Percentiles rank a stretch among this genome's conserved stretches.
phyloP scores from a whole-genome alignment of 2,329 filamentous ascomycete species.

The Purpureocillium takamizusanense region DNA sequence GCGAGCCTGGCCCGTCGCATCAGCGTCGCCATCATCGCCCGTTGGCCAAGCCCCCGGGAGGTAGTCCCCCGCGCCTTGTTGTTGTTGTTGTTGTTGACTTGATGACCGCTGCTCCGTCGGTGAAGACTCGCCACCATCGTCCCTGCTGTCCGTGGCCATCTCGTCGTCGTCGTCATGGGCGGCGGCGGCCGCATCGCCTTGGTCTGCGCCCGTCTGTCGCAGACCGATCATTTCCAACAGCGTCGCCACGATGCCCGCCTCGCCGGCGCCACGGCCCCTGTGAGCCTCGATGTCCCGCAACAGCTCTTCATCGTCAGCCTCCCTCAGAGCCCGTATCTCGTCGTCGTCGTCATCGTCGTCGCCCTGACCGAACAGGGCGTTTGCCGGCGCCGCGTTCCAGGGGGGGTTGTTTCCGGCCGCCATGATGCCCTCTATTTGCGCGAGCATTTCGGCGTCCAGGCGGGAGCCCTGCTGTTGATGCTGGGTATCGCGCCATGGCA shows the following conservation, averaged over 20 bases:
- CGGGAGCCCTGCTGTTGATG: conserved; percentile 9
- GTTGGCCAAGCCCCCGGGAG: conserved; percentile 26
- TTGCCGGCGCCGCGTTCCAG: conserved; percentile 8
- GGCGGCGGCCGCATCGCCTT: conserved; percentile 3
- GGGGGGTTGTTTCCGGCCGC: too few species aligned
- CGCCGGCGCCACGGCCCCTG: conserved; percentile 12
- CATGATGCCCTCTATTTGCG: conserved; percentile 18
- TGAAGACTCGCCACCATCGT: conserved; percentile 5
- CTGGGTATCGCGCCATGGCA: conserved; percentile 28
- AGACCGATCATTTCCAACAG: conserved; percentile 17
- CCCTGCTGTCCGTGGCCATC: conserved; percentile 7
- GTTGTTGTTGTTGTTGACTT: conserved; percentile 1
- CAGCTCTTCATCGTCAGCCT: conserved; percentile 21
- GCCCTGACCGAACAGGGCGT: neutral
- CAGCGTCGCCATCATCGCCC: conserved; percentile 10
- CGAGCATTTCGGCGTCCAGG: conserved; percentile 13
- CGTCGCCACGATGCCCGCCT: conserved; percentile 16
- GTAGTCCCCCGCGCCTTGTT: conserved; percentile 5
- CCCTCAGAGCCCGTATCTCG: conserved; percentile 13
- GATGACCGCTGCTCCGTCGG: conserved; percentile 1
- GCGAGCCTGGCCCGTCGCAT: neutral
- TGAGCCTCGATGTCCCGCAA: conserved; percentile 20
- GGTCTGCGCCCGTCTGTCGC: too few species aligned
- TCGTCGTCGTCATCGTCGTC: conserved; percentile 17
- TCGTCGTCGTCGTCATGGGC: conserved; percentile 3